Conservation (phyloP, 148 eudicot genomes). For the Limonium bicolor region DNA sequence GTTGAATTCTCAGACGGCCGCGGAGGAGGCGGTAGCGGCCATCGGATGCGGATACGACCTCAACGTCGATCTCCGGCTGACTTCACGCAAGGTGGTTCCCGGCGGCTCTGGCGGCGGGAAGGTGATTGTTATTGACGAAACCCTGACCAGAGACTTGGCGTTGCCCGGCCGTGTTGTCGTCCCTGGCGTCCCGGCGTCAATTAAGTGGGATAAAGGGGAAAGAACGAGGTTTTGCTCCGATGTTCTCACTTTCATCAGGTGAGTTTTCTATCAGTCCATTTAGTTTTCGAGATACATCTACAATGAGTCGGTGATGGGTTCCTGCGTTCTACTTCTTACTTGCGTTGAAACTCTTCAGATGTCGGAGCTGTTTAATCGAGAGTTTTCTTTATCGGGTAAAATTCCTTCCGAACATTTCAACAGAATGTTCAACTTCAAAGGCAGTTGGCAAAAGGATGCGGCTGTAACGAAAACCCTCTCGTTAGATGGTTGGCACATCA, state of each 20-base stretch:
- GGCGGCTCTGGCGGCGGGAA: conserved; percentile 38
- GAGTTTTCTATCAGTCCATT: too few species aligned
- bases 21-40: conserved; percentile 70
- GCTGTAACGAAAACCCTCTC: conserved; percentile 61
- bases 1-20: conserved; percentile 61
- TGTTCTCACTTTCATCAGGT: conserved; percentile 70
- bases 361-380: conserved; percentile 89
- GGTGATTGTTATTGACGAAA: conserved; percentile 50
- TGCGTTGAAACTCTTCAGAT: conserved; percentile 29
- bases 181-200: conserved; percentile 27
- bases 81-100: conserved; percentile 57
- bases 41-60: conserved; percentile 81
- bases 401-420: conserved; percentile 85
- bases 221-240: conserved; percentile 85
- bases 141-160: conserved; percentile 26
- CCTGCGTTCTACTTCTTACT: too few species aligned
- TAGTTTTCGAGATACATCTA: too few species aligned
- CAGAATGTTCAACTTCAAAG: conserved; percentile 52
- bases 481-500: conserved; percentile 85
- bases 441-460: conserved; percentile 89
- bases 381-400: conserved; percentile 65
- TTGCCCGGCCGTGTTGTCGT: conserved; percentile 77
- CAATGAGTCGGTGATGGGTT: too few species aligned
- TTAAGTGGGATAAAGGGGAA: conserved; percentile 93
- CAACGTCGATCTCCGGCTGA: conserved; percentile 41